Base-by-base conservation (phyloP, 176 grass and related monocot genomes). In the Eleusine coracana region DNA sequence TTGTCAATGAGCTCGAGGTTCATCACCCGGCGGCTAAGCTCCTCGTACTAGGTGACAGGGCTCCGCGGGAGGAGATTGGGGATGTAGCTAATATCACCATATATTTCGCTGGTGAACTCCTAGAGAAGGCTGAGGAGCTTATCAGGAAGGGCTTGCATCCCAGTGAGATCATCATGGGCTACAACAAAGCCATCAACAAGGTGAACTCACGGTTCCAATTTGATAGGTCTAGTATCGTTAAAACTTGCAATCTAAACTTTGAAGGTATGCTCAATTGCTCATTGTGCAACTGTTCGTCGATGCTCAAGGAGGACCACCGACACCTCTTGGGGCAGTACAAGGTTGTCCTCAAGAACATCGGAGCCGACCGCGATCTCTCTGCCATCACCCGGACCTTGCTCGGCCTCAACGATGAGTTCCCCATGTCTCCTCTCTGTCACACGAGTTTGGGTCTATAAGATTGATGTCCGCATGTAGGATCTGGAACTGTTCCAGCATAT, bases 81-180 rank as follows among this genome's bases (percentile, higher is more conserved):
- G 96, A 96, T 42, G 91, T 25, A 15, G 90, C 92, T 71, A 98
- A 98, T 68, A 92, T 98, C 41, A 91, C 92, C 36, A 90, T 98
- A 79, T 98, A 92, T 21, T 98, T 98, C 7, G 90, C 96, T 27
- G 92, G 92, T 28, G 96, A 98, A 59, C 69, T 98, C 78, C 96
- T 98, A 7, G 89, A 90, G 77, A 95, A 91, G 80, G 96, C 91
- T 0, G 96, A 93, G 82, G 96, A 95, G 82, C 88, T 98, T 28
- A 98, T 98, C 80, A 88, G 89, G 85, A 98, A 95, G 96, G 96
- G 96, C 37, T 74, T 96, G 75, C 96, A 99, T 82, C 96, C 96
- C 0, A 99, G 93, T 85, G 96, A 95, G 75, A 98, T 98, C 77
- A 96, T 99, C 21, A 96, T 88, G 82, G 93, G 96, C 54, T 95